These are phyloP conservation scores for Psilocybe sp. DNA, from an alignment of 768 basidiomycete species.

Conservation along the genomic window DNA sequence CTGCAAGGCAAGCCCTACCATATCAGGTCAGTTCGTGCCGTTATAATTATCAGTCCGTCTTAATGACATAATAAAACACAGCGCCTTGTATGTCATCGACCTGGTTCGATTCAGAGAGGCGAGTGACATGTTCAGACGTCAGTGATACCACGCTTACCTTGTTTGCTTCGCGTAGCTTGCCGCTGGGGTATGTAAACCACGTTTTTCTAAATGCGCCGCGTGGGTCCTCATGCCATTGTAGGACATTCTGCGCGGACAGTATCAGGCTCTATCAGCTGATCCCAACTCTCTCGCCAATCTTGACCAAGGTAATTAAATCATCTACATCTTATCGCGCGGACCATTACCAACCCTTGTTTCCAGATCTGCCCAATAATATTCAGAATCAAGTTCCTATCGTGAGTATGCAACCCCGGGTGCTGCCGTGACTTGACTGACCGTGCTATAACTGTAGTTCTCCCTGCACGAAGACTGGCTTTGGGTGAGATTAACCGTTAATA, in stretches of 20 bases:
- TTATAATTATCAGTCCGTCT: not conserved
- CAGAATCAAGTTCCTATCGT: slow-evolving; percentile 92
- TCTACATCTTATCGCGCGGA: not conserved
- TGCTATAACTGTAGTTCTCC: slow-evolving; percentile 56
- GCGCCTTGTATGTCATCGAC: slow-evolving; percentile 95
- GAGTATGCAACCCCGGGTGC: slow-evolving; percentile 28
- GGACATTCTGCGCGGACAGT: slow-evolving; percentile 89
- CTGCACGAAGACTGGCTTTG: slow-evolving; percentile 94
- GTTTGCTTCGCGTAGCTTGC: slow-evolving; percentile 34
- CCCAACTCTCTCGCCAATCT: slow-evolving; percentile 92
- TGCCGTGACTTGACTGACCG: not conserved
- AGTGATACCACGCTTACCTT: not conserved
- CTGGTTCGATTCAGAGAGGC: slow-evolving; percentile 93
- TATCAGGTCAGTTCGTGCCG: slow-evolving; percentile 64
- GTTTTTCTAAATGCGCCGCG: not conserved
- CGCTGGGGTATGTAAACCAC: slow-evolving; percentile 40
- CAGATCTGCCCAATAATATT: slow-evolving; percentile 94
- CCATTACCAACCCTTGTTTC: not conserved
- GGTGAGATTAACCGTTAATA: slow-evolving; percentile 44
- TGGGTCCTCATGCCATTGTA: slow-evolving; percentile 21
- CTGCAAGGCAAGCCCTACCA: slow-evolving; percentile 86
- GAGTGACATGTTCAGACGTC: not conserved
- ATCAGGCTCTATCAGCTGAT: slow-evolving; percentile 92
- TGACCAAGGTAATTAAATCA: slow-evolving; percentile 70
- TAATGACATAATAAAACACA: slow-evolving; percentile 26